phyloP scores from a whole-genome alignment of 495 filamentous ascomycete genomes.

The Pyrenula aspistea region DNA sequence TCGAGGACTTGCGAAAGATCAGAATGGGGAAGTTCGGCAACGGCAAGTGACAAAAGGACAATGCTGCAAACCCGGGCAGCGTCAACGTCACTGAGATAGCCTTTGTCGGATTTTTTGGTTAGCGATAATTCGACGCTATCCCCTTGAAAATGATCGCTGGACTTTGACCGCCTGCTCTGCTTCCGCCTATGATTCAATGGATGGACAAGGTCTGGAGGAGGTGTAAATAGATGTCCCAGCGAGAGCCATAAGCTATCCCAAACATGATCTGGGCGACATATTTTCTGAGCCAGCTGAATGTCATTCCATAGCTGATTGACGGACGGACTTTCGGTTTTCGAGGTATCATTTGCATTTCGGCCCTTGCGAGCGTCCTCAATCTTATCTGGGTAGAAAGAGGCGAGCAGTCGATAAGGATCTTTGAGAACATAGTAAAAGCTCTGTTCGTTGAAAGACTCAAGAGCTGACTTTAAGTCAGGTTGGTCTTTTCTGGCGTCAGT shows the following conservation, averaged over 20 bases:
- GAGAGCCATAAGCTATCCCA: slow-evolving; percentile 71
- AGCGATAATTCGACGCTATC: slow-evolving; percentile 17
- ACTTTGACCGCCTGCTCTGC: slow-evolving; percentile 23
- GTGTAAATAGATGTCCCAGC: slow-evolving; percentile 53
- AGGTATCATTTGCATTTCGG: too few species aligned
- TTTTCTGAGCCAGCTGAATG: slow-evolving; percentile 20
- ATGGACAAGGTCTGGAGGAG: slow-evolving; percentile 41
- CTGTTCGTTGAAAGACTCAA: slow-evolving; percentile 52
- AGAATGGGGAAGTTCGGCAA: background rate
- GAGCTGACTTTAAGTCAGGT: slow-evolving; percentile 17
- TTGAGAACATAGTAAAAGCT: slow-evolving; percentile 64
- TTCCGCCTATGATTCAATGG: slow-evolving; percentile 22
- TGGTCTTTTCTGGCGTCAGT: slow-evolving; percentile 5
- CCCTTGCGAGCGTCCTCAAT: too few species aligned
- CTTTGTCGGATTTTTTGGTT: slow-evolving; percentile 16
- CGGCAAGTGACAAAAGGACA: slow-evolving; percentile 39
- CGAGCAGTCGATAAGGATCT: slow-evolving; percentile 47
- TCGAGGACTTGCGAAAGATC: background rate
- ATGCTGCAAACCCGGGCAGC: slow-evolving; percentile 45
- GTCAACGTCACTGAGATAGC: slow-evolving; percentile 38
- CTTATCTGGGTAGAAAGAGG: slow-evolving; percentile 46
- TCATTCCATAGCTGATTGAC: slow-evolving; percentile 18
- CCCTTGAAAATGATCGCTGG: slow-evolving; percentile 9
- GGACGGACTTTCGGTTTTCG: too few species aligned
- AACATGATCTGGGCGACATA: slow-evolving; percentile 40